phyloP scores from a whole-genome alignment of 2,329 filamentous ascomycete species.

The Pseudogymnoascus destructans region DNA sequence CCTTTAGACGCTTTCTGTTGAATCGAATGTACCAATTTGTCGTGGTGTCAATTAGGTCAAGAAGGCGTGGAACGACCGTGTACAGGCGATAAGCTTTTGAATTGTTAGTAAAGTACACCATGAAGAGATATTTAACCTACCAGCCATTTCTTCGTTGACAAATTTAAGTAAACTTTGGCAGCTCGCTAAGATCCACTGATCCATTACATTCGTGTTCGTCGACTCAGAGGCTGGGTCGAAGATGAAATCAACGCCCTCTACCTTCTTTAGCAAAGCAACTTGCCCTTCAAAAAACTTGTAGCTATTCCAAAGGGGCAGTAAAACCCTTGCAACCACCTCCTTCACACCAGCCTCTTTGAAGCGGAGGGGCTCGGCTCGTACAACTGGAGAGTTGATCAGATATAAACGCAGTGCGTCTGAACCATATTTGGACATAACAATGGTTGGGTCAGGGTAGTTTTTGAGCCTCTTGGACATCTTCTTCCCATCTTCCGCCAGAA shows the following conservation, averaged over 20 bases:
- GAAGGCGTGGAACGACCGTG: conserved; percentile 76
- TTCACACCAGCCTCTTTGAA: conserved; percentile 92
- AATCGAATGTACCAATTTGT: conserved; percentile 99
- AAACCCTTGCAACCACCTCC: conserved; percentile 83
- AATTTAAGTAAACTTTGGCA: conserved; percentile 85
- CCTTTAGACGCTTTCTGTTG: conserved; percentile 83
- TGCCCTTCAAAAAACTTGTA: conserved; percentile 95
- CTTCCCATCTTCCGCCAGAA: conserved; percentile 87
- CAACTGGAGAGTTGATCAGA: conserved; percentile 91
- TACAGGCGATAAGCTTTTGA: conserved; percentile 58
- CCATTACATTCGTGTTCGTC: conserved; percentile 82
- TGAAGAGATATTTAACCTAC: conserved; percentile 32
- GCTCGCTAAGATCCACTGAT: conserved; percentile 85
- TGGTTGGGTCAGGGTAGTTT: conserved; percentile 80
- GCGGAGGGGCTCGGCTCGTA: conserved; percentile 75
- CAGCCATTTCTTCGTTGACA: conserved; percentile 83
- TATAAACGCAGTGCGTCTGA: conserved; percentile 90
- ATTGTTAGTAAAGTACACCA: conserved; percentile 10
- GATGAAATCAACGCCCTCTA: conserved; percentile 59
- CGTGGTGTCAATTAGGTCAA: conserved; percentile 78
- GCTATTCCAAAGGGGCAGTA: conserved; percentile 88
- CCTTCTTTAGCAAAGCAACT: conserved; percentile 74
- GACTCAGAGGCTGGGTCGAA: conserved; percentile 67
- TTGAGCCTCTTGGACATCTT: conserved; percentile 98
- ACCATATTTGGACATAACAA: conserved; percentile 78